Base-by-base conservation (phyloP, 176 grass and related monocot species). In the Carex littledalei region DNA sequence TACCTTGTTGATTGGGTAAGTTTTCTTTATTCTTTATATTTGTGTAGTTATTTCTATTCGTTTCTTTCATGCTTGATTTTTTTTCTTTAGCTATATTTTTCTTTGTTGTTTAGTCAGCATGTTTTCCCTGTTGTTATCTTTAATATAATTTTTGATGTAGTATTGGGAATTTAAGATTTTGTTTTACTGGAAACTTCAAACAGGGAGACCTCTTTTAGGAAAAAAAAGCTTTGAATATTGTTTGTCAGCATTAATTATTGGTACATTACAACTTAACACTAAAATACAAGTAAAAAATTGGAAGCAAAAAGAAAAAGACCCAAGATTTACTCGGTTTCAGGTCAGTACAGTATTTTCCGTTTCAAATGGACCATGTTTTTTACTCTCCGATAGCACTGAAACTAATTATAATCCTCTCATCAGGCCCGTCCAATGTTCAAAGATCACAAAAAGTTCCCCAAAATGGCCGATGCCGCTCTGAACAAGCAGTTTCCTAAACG, bases 351-450 rank as follows among this genome's bases (percentile, higher is more conserved):
- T 43, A 41, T 29, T 45, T 43, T 9, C 6, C 8, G 5, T 21
- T 63, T 24, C 7, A 62, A 58, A 63, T 21, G 57, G 8, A 62
- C 17, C 9, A 21, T 82, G 59, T 41, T 53, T 2, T 76, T 76
- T 3, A 92, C 72, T 29, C 74, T 45, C 88, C 62, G 84, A 29
- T 78, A 31, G 2, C 2, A 35, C 74, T 34, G 74, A 56, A 56
- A 35, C 52, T 78, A 26, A 78, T 78, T 16, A 26, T 17, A 78
- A 57, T 78, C 5, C 24, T 78, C 13, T 57, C 15, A 57, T 78
- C 86, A 97, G 94, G 92, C 94, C 71, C 90, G 92, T 49, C 94
- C 94, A 52, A 85, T 97, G 65, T 97, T 97, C 84, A 97, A 94
- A 86, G 90, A 94, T 85, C 85, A 86, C 88, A 89, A 79, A 41